Evolutionary conservation across 805 yeast species (phyloP).

Genomic region (Gaillardinia entomophila): DNA sequence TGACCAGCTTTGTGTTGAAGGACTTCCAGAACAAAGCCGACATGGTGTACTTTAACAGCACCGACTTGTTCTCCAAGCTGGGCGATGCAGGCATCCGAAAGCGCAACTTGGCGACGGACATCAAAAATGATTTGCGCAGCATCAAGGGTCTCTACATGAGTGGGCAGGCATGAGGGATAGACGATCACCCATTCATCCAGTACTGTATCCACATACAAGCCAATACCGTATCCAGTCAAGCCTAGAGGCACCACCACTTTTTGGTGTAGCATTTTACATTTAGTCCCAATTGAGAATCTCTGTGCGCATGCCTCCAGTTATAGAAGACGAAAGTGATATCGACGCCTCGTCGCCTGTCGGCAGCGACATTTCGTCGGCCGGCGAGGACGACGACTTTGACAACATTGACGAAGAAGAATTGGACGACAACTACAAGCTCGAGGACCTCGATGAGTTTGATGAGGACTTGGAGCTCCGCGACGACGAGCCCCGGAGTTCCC

Average conservation of each 20-base stretch:
- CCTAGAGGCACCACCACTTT: too few relatives aligned
- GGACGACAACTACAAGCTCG: conserved; percentile 24
- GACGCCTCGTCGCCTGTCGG: background rate
- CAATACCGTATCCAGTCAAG: background rate
- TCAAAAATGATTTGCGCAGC: conserved; percentile 32
- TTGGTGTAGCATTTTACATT: too few relatives aligned
- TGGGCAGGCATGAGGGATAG: conserved; percentile 27
- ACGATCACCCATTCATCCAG: too few relatives aligned
- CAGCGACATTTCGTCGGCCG: background rate
- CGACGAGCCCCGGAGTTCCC: conserved; percentile 7
- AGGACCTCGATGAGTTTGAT: conserved; percentile 32
- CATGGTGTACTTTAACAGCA: conserved; percentile 25
- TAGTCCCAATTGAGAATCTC: too few relatives aligned
- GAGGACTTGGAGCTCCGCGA: conserved; percentile 30
- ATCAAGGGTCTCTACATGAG: conserved; percentile 42
- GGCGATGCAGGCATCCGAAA: conserved; percentile 8
- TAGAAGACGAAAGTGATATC: background rate
- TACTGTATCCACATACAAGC: background rate
- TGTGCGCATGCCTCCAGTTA: background rate
- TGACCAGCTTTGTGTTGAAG: conserved; percentile 22
- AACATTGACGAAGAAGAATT: conserved; percentile 2
- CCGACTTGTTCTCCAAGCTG: conserved; percentile 19
- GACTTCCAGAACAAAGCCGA: conserved; percentile 33
- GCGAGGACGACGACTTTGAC: background rate
- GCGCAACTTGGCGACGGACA: conserved; percentile 27